These are phyloP conservation scores for Ramalina intermedia DNA, from an alignment of 495 filamentous ascomycete genomes.

Conservation along the genomic window DNA sequence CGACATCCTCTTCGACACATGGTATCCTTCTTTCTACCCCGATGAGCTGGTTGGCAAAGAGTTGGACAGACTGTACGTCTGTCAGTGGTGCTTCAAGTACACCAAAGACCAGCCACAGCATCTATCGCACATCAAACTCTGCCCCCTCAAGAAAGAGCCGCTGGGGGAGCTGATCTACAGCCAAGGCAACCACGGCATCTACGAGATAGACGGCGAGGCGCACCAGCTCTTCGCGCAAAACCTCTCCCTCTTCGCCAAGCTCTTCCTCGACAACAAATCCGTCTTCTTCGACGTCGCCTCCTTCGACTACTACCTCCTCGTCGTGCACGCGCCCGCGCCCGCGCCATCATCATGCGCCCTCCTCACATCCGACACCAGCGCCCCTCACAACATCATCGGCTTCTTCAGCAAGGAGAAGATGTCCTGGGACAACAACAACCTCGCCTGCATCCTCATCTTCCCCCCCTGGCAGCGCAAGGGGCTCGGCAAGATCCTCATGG, in stretches of 20 bases:
- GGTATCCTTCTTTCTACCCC: slow-evolving; percentile 67
- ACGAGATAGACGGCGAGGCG: slow-evolving; percentile 81
- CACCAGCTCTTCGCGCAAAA: slow-evolving; percentile 89
- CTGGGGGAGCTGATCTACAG: slow-evolving; percentile 40
- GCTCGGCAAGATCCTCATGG: slow-evolving; percentile 81
- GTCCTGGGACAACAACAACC: slow-evolving; percentile 96
- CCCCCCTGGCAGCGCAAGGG: slow-evolving; percentile 88
- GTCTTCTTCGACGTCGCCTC: slow-evolving; percentile 93
- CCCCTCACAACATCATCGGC: slow-evolving; percentile 49
- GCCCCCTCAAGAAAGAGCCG: slow-evolving; percentile 14
- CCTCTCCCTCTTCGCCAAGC: slow-evolving; percentile 89
- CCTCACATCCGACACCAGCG: slow-evolving; percentile 22
- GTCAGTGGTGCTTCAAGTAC: slow-evolving; percentile 89
- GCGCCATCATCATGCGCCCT: slow-evolving; percentile 25
- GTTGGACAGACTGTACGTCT: slow-evolving; percentile 61
- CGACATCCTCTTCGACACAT: slow-evolving; percentile 56
- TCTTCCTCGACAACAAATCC: slow-evolving; percentile 95
- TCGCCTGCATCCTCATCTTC: slow-evolving; percentile 93
- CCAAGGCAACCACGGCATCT: slow-evolving; percentile 52
- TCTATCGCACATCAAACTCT: slow-evolving; percentile 36
- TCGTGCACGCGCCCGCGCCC: slow-evolving; percentile 37
- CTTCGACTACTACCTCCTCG: slow-evolving; percentile 89
- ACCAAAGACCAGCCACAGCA: slow-evolving; percentile 52
- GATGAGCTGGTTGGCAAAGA: slow-evolving; percentile 59
- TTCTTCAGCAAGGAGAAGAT: slow-evolving; percentile 99